Base-by-base conservation (phyloP, 768 basidiomycete species). In the Boletus barrowsii region DNA sequence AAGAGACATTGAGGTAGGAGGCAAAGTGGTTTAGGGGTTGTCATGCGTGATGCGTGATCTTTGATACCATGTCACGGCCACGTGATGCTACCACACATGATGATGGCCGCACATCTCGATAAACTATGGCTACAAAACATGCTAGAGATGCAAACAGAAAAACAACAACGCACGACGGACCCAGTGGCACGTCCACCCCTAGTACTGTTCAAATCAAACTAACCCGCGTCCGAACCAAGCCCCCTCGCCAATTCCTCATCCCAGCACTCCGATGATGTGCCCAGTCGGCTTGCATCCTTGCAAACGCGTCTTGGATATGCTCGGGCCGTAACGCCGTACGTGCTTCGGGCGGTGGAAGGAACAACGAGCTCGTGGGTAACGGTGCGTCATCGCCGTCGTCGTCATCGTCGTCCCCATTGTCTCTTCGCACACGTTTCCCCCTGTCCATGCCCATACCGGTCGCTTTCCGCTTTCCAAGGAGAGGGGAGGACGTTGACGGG, bases 241-340 rank as follows among this genome's bases (percentile, higher is more conserved):
- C 93, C 5, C 91, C 91, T 48, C 91, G 79, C 87, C 90, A 96
- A 67, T 95, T 92, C 56, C 84, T 78, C 83, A 94, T 89, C 1
- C 93, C 93, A 3, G 90, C 90, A 22, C 86, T 87, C 47, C 93
- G 84, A 39, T 79, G 77, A 62, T 91, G 88, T 3, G 85, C 77
- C 84, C 90, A 90, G 57, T 93, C 87, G 6, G 84, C 79, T 69
- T 95, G 93, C 87, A 96, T 94, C 55, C 91, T 76, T 3, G 90
- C 76, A 67, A 94, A 96, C 0, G 93, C 94, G 68, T 94, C 92
- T 60, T 92, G 87, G 10, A 96, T 92, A 64, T 96, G 93, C 53
- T 91, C 86, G 0, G 93, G 88, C 24, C 82, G 76, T 43, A 96
- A 71, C 0, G 91, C 83, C 4, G 85, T 90, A 53, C 90, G 75